These are phyloP conservation scores for Blastosporella zonata DNA, from an alignment of 1,284 basidiomycete genomes.

Conservation along the genomic window DNA sequence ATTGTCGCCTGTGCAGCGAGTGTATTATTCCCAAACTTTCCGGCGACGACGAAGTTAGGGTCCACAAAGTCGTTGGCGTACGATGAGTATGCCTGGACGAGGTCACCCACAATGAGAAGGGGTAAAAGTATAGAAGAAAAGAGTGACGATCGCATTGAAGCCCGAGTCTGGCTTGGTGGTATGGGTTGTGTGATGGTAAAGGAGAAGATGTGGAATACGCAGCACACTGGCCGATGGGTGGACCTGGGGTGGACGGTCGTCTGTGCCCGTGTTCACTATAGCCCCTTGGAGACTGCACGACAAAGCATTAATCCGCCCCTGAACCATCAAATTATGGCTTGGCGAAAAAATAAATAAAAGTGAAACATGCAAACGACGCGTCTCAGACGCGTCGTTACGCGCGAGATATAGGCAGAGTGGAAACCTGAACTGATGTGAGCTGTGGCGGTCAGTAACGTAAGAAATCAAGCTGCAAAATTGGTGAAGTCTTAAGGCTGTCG, in stretches of 20 bases:
- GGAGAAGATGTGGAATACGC: not conserved
- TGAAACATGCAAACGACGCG: too few species aligned
- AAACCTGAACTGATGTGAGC: too few species aligned
- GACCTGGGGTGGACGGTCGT: not conserved
- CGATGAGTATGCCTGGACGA: slow-evolving; percentile 29
- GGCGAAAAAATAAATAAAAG: too few species aligned
- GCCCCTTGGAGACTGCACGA: slow-evolving; percentile 1
- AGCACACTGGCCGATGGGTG: not conserved
- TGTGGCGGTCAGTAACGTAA: too few species aligned
- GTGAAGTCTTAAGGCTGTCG: too few species aligned
- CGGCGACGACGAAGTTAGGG: slow-evolving; percentile 44
- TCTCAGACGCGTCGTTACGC: too few species aligned
- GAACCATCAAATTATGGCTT: not conserved
- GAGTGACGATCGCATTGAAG: slow-evolving; percentile 22
- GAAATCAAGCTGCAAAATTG: too few species aligned
- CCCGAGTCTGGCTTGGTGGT: slow-evolving; percentile 10
- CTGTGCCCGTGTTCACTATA: not conserved
- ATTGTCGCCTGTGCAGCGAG: slow-evolving; percentile 42
- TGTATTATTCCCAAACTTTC: slow-evolving; percentile 39
- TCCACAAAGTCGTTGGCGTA: slow-evolving; percentile 57
- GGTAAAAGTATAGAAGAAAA: slow-evolving; percentile 12
- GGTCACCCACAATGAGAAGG: slow-evolving; percentile 9
- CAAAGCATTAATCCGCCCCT: not conserved
- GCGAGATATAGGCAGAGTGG: too few species aligned
- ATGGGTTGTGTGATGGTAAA: not conserved